Evolutionary conservation across 805 yeast genomes (phyloP), one percentile per base, ranked within the genome.

Genomic region (Yarrowia deformans): DNA sequence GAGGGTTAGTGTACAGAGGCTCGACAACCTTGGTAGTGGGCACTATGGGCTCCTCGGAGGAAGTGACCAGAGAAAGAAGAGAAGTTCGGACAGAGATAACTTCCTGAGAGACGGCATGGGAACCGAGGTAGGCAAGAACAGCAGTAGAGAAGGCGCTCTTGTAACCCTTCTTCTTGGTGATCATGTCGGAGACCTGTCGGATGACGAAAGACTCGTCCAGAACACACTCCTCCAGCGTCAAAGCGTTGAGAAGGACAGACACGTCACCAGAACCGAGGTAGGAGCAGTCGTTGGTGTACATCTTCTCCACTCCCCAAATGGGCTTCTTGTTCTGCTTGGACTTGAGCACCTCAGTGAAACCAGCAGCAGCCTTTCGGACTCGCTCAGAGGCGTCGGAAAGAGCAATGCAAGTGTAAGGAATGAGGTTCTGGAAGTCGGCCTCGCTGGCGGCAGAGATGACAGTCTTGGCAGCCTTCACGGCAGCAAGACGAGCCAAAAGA

Each of bases 161-260:
- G 52, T 32, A 45, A 8, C 56, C 56, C 55, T 48, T 63, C 68
- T 63, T 63, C 37, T 48, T 46, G 56, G 56, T 37, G 39, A 63
- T 63, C 68, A 63, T 48, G 3, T 63, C 68, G 14, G 55, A 23
- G 29, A 49, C 37, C 56, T 39, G 43, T 29, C 60, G 60, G 19
- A 82, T 76, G 70, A 86, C 77, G 73, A 85, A 87, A 34, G 79
- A 77, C 42, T 78, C 78, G 72, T 88, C 93, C 71, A 87, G 77
- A 23, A 81, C 78, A 68, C 84, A 81, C 69, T 84, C 87, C 9
- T 79, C 77, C 45, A 75, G 73, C 69, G 80, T 70, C 52, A 87
- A 74, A 8, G 78, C 70, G 13, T 69, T 77, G 16, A 76, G 74
- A 16, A 85, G 70, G 80, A 81, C 80, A 34, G 91, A 81, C 68